Conservation (phyloP, 2,329 filamentous ascomycete genomes). For the Claviceps capensis region DNA sequence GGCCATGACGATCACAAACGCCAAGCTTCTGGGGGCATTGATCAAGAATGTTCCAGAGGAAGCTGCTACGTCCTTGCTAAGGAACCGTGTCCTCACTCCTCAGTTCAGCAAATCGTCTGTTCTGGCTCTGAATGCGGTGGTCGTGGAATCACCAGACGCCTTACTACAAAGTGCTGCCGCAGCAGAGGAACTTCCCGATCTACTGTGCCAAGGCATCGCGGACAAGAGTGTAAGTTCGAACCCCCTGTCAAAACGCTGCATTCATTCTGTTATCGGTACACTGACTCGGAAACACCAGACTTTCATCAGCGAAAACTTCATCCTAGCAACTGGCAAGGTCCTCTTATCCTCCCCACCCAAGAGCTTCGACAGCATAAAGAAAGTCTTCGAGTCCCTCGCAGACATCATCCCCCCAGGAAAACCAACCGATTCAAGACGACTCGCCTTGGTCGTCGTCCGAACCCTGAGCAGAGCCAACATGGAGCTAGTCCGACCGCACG, state of each 20-base stretch:
- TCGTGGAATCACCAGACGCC: constrained; percentile 63
- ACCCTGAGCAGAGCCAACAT: constrained; percentile 70
- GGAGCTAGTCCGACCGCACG: constrained; percentile 69
- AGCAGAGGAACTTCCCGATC: constrained; percentile 55
- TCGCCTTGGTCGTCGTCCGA: constrained; percentile 76
- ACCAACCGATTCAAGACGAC: constrained; percentile 68
- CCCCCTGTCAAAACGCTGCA: too few species aligned
- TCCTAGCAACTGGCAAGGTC: constrained; percentile 84
- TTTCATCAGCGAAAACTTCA: constrained; percentile 78
- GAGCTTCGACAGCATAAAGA: constrained; percentile 63
- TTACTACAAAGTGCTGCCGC: constrained; percentile 52
- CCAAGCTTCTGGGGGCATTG: constrained; percentile 76
- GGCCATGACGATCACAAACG: constrained; percentile 76
- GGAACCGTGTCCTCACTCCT: constrained; percentile 64
- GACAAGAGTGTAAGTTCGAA: constrained; percentile 52
- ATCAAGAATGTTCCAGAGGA: constrained; percentile 74
- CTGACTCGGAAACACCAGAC: constrained; percentile 31
- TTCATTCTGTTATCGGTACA: background rate
- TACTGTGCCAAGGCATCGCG: constrained; percentile 67
- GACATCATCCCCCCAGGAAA: constrained; percentile 63
- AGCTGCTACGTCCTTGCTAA: constrained; percentile 43
- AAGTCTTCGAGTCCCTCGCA: constrained; percentile 67
- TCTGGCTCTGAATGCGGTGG: constrained; percentile 75
- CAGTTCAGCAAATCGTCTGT: constrained; percentile 68
- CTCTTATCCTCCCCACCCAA: constrained; percentile 57